phyloP scores from a whole-genome alignment of 2,329 filamentous ascomycete genomes.

The Neocucurbitaria cava region DNA sequence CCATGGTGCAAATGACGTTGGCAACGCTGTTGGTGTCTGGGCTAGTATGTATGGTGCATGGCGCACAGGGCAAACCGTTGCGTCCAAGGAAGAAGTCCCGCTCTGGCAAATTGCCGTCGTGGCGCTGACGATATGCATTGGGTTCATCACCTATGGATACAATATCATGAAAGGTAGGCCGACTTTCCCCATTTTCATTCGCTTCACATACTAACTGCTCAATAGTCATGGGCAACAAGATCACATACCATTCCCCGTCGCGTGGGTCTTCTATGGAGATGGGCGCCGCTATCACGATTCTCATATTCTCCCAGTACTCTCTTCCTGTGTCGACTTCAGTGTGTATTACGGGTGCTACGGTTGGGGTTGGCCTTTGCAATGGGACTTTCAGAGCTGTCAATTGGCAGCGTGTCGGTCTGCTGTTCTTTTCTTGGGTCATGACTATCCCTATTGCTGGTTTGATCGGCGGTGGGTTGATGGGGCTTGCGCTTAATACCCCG shows the following conservation, averaged over 20 bases:
- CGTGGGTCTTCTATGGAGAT: constrained; percentile 74
- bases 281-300: constrained; percentile 76
- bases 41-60: constrained; percentile 34
- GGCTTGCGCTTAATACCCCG: constrained; percentile 51
- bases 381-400: constrained; percentile 73
- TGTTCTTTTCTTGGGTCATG: constrained; percentile 70
- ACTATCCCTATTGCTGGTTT: constrained; percentile 38
- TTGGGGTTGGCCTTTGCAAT: constrained; percentile 78
- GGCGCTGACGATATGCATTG: constrained; percentile 63
- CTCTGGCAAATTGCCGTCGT: constrained; percentile 75
- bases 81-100: constrained; percentile 68
- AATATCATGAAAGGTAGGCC: no score
- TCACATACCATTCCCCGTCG: constrained; percentile 70
- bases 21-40: constrained; percentile 37
- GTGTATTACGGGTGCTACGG: constrained; percentile 79
- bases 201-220: constrained; percentile 65
- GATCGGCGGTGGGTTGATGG: constrained; percentile 44
- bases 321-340: constrained; percentile 70
- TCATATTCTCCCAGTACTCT: constrained; percentile 74
- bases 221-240: constrained; percentile 76
- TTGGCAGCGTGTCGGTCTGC: constrained; percentile 69
- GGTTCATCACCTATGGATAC: constrained; percentile 69
- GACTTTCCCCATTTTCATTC: no score
- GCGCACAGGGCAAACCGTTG: constrained; percentile 67
- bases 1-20: constrained; percentile 72